Conservation (phyloP, 441 rosid genomes). For the Pelargonium cotyledonis region DNA sequence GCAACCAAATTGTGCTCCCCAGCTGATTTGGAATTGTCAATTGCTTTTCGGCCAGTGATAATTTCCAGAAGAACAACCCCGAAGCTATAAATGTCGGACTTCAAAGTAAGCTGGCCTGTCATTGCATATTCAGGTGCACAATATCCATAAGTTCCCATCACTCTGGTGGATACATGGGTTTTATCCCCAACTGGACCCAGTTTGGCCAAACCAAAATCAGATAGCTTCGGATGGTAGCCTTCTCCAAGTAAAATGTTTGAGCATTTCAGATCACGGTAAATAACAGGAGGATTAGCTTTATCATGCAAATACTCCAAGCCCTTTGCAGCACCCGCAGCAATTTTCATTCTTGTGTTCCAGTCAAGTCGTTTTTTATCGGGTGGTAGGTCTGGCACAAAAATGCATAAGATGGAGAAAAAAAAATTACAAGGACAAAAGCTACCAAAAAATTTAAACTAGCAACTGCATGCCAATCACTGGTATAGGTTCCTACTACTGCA, state of each 20-base stretch:
- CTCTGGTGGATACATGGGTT: slow-evolving; percentile 89
- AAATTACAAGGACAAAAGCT: neutral
- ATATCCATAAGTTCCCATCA: slow-evolving; percentile 93
- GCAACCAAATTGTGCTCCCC: slow-evolving; percentile 85
- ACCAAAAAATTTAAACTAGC: too few relatives aligned
- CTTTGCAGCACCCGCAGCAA: slow-evolving; percentile 95
- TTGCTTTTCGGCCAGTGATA: slow-evolving; percentile 85
- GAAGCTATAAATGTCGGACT: slow-evolving; percentile 88
- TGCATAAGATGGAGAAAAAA: slow-evolving; percentile 1
- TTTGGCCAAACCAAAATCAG: slow-evolving; percentile 94
- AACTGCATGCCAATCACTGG: too few relatives aligned
- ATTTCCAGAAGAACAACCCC: slow-evolving; percentile 94
- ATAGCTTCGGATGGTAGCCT: slow-evolving; percentile 73
- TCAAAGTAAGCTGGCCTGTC: slow-evolving; percentile 92
- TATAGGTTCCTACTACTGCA: too few relatives aligned
- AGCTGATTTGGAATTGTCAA: slow-evolving; percentile 56
- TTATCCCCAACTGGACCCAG: slow-evolving; percentile 94
- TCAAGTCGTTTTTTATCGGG: slow-evolving; percentile 64
- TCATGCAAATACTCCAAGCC: slow-evolving; percentile 90
- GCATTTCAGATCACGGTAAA: slow-evolving; percentile 85
- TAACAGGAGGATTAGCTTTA: slow-evolving; percentile 82
- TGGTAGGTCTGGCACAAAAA: slow-evolving; percentile 49
- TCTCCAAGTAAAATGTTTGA: slow-evolving; percentile 80
- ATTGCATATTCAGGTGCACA: slow-evolving; percentile 96
- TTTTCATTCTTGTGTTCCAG: slow-evolving; percentile 87